phyloP scores from a whole-genome alignment of 768 basidiomycete species.

The Pleurotus giganteus region DNA sequence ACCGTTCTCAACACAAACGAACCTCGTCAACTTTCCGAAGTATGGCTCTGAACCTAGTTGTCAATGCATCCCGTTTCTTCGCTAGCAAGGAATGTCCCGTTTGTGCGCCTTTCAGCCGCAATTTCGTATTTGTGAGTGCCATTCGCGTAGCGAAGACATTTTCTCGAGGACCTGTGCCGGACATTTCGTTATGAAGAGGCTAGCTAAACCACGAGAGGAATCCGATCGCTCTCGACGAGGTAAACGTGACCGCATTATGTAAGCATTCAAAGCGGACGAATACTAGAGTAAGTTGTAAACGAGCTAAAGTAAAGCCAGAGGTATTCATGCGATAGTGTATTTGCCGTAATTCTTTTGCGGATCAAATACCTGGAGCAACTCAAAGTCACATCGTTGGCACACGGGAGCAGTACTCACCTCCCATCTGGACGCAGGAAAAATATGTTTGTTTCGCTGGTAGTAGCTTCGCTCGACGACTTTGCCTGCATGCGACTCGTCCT shows the following conservation, averaged over 20 bases:
- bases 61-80: conserved; percentile 97
- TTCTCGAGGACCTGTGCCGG: conserved; percentile 86
- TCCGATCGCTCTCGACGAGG: not conserved
- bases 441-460: conserved; percentile 96
- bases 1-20: conserved; percentile 14
- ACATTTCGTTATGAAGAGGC: conserved; percentile 50
- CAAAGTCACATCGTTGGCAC: no score
- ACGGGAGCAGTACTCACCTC: conserved; percentile 63
- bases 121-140: conserved; percentile 92
- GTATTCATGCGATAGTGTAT: conserved; percentile 65
- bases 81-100: conserved; percentile 94
- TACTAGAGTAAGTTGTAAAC: no score
- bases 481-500: conserved; percentile 97
- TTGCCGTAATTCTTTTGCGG: conserved; percentile 93
- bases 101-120: conserved; percentile 87
- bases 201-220: not conserved
- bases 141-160: conserved; percentile 96
- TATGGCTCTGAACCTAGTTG: conserved; percentile 91
- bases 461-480: conserved; percentile 97
- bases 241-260: not conserved
- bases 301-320: not conserved
- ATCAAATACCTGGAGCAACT: conserved; percentile 88
- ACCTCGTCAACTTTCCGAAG: conserved; percentile 98
- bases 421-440: conserved; percentile 96
- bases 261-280: not conserved